A percentile compares a stretch with the other conserved stretches of the same genome.
phyloP scores from a whole-genome alignment of 2,329 filamentous ascomycete species.

The Mycogone perniciosa region DNA sequence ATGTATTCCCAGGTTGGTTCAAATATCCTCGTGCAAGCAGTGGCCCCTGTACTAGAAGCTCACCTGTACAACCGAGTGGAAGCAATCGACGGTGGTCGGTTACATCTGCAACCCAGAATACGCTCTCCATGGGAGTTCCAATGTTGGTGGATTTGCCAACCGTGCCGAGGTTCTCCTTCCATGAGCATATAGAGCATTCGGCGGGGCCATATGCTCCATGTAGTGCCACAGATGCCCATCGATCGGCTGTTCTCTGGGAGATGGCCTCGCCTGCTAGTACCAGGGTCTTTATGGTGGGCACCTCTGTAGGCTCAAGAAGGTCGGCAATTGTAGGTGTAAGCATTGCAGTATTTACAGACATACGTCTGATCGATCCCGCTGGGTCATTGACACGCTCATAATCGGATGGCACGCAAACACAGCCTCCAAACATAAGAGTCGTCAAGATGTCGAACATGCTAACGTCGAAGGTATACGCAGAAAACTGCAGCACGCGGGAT shows the following conservation, averaged over 20 bases:
- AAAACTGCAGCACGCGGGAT: constrained; percentile 14
- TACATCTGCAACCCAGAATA: constrained; percentile 13
- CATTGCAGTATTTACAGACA: not conserved
- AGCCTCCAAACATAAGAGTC: constrained; percentile 14
- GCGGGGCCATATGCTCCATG: not conserved
- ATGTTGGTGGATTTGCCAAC: constrained; percentile 5
- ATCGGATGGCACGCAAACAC: constrained; percentile 15
- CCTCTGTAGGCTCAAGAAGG: not conserved
- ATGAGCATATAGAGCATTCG: not conserved
- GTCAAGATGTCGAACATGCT: constrained; percentile 12
- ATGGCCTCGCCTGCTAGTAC: not conserved
- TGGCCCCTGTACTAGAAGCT: constrained; percentile 15
- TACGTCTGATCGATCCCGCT: constrained; percentile 3
- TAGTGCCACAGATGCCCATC: no score
- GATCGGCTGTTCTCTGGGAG: no score
- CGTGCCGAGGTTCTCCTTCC: not conserved
- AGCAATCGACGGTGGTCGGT: constrained; percentile 11
- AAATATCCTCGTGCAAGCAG: constrained; percentile 13
- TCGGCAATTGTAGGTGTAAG: constrained; percentile 14
- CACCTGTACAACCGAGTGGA: constrained; percentile 11
- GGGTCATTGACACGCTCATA: constrained; percentile 12
- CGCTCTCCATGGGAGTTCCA: not conserved
- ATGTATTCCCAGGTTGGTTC: not conserved
- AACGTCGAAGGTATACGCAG: constrained; percentile 16
- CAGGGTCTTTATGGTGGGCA: not conserved